Percentiles rank a stretch among this genome's conserved stretches.
These are phyloP conservation scores for Epichloe brachyelytri DNA, from an alignment of 2,329 filamentous ascomycete species.

Conservation along the genomic window DNA sequence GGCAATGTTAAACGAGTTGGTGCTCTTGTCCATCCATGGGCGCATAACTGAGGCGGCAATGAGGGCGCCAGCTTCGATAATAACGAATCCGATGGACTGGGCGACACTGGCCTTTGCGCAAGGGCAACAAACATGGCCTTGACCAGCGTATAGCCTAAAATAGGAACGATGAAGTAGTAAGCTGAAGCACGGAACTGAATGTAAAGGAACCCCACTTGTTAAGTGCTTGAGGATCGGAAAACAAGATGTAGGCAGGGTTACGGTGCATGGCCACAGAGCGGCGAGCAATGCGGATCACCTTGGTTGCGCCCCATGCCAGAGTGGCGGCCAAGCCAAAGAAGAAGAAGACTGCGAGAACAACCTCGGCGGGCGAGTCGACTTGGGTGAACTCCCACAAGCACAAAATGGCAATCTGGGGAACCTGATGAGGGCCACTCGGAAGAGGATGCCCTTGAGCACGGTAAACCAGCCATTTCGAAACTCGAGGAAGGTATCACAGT, in stretches of 20 bases:
- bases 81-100: slow-evolving; percentile 69
- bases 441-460: slow-evolving; percentile 85
- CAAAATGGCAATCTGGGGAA: slow-evolving; percentile 80
- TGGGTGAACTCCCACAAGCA: slow-evolving; percentile 89
- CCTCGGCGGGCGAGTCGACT: slow-evolving; percentile 71
- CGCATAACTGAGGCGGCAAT: slow-evolving; percentile 68
- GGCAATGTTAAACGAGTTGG: slow-evolving; percentile 89
- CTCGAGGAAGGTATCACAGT: slow-evolving; percentile 74
- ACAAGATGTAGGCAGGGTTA: slow-evolving; percentile 93
- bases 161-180: slow-evolving; percentile 85
- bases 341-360: slow-evolving; percentile 82
- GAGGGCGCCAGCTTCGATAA: slow-evolving; percentile 69
- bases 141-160: slow-evolving; percentile 65
- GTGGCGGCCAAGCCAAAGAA: slow-evolving; percentile 67
- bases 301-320: slow-evolving; percentile 74
- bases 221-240: slow-evolving; percentile 82
- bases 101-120: slow-evolving; percentile 55
- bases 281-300: slow-evolving; percentile 80
- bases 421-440: slow-evolving; percentile 78
- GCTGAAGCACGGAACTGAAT: slow-evolving; percentile 92
- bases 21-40: slow-evolving; percentile 99
- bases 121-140: slow-evolving; percentile 86
- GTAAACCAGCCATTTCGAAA: slow-evolving; percentile 93
- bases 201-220: slow-evolving; percentile 98
- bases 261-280: slow-evolving; percentile 85